Evolutionary conservation across 176 grass and related monocot genomes (phyloP).

Genomic region (Ampelocalamus luodianensis): DNA sequence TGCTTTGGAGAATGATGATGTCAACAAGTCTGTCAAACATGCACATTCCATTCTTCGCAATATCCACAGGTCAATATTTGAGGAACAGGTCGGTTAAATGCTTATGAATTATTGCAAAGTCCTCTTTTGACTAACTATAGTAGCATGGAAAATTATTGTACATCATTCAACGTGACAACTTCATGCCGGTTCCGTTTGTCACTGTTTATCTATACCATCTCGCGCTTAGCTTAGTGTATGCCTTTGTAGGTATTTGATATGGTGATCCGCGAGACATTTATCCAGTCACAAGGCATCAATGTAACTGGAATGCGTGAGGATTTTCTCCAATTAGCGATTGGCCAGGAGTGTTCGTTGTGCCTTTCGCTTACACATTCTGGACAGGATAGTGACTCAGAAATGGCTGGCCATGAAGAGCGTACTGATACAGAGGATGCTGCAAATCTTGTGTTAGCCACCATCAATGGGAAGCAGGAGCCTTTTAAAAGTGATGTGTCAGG

Average conservation of each 20-base stretch:
- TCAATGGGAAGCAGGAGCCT: constrained; percentile 52
- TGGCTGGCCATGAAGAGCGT: constrained; percentile 37
- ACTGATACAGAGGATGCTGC: constrained; percentile 38
- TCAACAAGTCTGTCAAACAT: constrained; percentile 61
- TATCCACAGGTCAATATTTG: constrained; percentile 83
- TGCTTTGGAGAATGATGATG: constrained; percentile 53
- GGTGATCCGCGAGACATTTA: constrained; percentile 78
- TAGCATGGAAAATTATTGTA: neutral
- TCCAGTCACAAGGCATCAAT: constrained; percentile 67
- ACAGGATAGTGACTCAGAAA: constrained; percentile 46
- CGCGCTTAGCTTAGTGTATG: constrained; percentile 29
- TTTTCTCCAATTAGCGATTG: constrained; percentile 90
- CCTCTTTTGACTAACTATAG: constrained; percentile 16
- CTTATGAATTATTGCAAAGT: constrained; percentile 17
- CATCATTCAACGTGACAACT: neutral
- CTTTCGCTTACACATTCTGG: constrained; percentile 66
- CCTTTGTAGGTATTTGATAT: constrained; percentile 81
- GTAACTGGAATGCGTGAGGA: constrained; percentile 92
- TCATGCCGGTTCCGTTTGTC: neutral
- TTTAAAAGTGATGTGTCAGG: constrained; percentile 37
- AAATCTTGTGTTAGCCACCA: constrained; percentile 53
- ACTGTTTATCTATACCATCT: constrained; percentile 34
- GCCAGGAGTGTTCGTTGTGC: constrained; percentile 79
- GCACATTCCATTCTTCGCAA: constrained; percentile 75
- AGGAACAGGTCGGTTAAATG: constrained; percentile 65